Evolutionary conservation across 2,329 filamentous ascomycete genomes (phyloP).

Genomic region (Botryotinia convoluta): DNA sequence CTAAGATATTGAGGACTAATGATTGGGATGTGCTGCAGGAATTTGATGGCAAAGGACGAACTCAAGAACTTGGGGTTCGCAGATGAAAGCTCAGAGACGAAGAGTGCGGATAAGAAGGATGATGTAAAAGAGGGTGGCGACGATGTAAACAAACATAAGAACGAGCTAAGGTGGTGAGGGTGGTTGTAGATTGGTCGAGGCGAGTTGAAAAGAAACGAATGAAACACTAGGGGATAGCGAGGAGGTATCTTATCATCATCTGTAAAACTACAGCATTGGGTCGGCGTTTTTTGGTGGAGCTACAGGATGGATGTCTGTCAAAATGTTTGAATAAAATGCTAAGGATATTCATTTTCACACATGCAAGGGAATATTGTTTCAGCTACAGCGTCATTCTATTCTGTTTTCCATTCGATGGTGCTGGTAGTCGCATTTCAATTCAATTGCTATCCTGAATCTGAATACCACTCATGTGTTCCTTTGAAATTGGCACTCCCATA

Average conservation of each 20-base stretch:
- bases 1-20: background rate
- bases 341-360: background rate
- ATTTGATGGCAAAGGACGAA: constrained; percentile 93
- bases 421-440: background rate
- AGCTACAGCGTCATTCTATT: background rate
- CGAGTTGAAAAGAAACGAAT: background rate
- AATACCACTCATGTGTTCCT: background rate
- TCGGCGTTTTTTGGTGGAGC: background rate
- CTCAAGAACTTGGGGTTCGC: constrained; percentile 88
- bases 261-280: constrained; percentile 11
- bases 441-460: too few species aligned
- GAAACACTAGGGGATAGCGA: background rate
- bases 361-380: background rate
- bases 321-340: background rate
- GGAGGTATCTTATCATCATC: background rate
- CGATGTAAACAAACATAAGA: constrained; percentile 30
- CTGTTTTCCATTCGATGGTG: background rate
- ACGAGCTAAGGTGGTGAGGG: constrained; percentile 34
- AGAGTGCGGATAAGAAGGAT: constrained; percentile 22
- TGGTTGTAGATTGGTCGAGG: background rate
- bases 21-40: constrained; percentile 51
- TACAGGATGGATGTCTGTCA: background rate
- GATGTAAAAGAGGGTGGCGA: constrained; percentile 23
- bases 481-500: background rate
- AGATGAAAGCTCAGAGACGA: constrained; percentile 31